Percentiles rank a stretch among this genome's conserved stretches.
phyloP scores from a whole-genome alignment of 2,329 filamentous ascomycete species.

The Fusarium subtropicale region DNA sequence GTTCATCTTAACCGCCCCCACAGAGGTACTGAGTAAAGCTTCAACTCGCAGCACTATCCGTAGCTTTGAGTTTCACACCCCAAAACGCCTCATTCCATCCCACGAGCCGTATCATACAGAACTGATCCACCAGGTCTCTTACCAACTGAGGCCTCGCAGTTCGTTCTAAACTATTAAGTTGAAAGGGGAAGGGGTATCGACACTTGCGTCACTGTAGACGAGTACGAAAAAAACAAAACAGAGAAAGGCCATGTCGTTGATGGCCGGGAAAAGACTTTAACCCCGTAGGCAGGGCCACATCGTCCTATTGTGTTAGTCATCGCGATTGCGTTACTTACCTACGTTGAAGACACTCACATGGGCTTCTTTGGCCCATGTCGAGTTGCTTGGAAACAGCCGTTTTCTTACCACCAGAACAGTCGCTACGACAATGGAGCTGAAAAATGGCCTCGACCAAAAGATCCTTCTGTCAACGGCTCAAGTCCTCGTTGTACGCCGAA shows the following conservation, averaged over 20 bases:
- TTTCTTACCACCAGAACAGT: constrained; percentile 44
- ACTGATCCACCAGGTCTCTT: constrained; percentile 30
- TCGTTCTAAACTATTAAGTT: constrained; percentile 29
- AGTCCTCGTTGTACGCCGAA: constrained; percentile 2
- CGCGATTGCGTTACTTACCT: constrained; percentile 28
- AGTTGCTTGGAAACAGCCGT: constrained; percentile 17
- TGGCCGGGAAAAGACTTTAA: not conserved
- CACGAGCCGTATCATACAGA: constrained; percentile 35
- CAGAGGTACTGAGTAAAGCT: constrained; percentile 1
- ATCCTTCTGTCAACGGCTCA: not conserved
- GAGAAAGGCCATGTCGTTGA: constrained; percentile 18
- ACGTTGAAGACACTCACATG: constrained; percentile 14
- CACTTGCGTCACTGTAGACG: constrained; percentile 33
- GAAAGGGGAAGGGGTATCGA: constrained; percentile 43
- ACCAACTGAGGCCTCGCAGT: constrained; percentile 23
- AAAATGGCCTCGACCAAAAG: constrained; percentile 1
- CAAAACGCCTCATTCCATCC: constrained; percentile 40
- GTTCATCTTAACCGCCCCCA: constrained; percentile 8
- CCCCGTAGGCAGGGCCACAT: constrained; percentile 9
- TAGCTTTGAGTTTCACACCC: constrained; percentile 24
- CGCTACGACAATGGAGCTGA: constrained; percentile 11
- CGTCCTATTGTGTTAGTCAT: constrained; percentile 40
- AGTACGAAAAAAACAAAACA: constrained; percentile 29
- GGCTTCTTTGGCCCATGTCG: not conserved
- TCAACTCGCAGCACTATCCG: constrained; percentile 11